Conservation (phyloP, 2,329 filamentous ascomycete species). For the Epichloe festucae region DNA sequence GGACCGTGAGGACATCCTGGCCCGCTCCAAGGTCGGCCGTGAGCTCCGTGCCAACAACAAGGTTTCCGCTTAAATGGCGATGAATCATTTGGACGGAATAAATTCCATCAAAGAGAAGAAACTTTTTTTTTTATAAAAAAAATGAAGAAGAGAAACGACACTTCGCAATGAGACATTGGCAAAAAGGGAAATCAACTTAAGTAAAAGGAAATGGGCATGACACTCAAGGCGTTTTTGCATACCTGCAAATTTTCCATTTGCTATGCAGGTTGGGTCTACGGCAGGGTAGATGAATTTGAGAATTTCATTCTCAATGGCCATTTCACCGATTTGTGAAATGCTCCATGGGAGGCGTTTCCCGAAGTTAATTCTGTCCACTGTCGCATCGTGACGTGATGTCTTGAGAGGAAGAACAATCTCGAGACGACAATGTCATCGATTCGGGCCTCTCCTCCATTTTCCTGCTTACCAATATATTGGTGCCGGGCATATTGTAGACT, state of each 20-base stretch:
- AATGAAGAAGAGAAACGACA: conserved; percentile 10
- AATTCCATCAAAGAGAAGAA: not conserved
- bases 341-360: conserved; percentile 65
- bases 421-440: not conserved
- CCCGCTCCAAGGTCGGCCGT: conserved; percentile 69
- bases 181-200: conserved; percentile 10
- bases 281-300: conserved; percentile 31
- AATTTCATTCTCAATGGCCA: conserved; percentile 53
- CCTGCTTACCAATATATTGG: not conserved
- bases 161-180: conserved; percentile 9
- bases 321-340: conserved; percentile 59
- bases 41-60: conserved; percentile 64
- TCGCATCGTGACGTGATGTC: conserved; percentile 2
- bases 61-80: conserved; percentile 38
- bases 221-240: conserved; percentile 25
- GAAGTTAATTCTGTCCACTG: conserved; percentile 33
- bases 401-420: not conserved
- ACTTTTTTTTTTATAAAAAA: conserved; percentile 1
- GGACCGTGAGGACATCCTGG: conserved; percentile 80
- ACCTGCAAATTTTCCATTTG: conserved; percentile 1
- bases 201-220: conserved; percentile 9
- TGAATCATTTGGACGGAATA: not conserved
- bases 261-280: conserved; percentile 18
- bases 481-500: conserved; percentile 8
- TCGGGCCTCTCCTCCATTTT: not conserved